Evolutionary conservation across 306 rosid species (phyloP), one percentile per base, ranked within the genome.

Genomic region (Prunus padus): DNA sequence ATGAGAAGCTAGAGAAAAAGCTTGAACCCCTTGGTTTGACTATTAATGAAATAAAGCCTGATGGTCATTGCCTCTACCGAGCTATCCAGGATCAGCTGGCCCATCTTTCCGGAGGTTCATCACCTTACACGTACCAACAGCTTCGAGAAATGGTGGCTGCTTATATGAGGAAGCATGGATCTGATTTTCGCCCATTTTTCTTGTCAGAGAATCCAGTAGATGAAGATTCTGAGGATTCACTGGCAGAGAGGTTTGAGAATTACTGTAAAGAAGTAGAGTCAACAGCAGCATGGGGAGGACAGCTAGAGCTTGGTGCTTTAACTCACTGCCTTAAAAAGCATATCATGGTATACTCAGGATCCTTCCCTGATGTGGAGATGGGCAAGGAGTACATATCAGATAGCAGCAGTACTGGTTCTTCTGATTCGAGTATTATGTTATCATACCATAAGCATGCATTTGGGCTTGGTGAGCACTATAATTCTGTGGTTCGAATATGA

Each of bases 231-330:
- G 84, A 86, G 55, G 86, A 66, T 75, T 84, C 88, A 22, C 86
- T 51, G 18, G 71, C 87, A 37, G 81, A 80, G 63, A 89, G 88
- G 79, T 96, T 96, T 37, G 97, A 96, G 82, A 77, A 76, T 65
- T 89, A 92, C 85, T 96, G 98, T 78, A 90, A 88, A 79, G 96
- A 90, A 75, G 96, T 92, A 50, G 96, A 92, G 75, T 84, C 93
- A 30, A 90, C 99, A 0, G 96, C 96, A n/a, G 80, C 84, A n/a
- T 95, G 99, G 98, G 99, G 98, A 28, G 99, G 98, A 66, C 98
- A 96, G 70, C 84, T 96, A 40, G 99, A 96, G 93, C 96, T 92
- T 10, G 96, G 92, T 26, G 98, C 99, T 68, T 83, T 96, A 76
- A 89, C 91, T 56, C 96, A 88, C 70, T 87, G 93, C 89, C 88